Conservation (phyloP, 2,329 filamentous ascomycete species). For the Westerdykella sp. region DNA sequence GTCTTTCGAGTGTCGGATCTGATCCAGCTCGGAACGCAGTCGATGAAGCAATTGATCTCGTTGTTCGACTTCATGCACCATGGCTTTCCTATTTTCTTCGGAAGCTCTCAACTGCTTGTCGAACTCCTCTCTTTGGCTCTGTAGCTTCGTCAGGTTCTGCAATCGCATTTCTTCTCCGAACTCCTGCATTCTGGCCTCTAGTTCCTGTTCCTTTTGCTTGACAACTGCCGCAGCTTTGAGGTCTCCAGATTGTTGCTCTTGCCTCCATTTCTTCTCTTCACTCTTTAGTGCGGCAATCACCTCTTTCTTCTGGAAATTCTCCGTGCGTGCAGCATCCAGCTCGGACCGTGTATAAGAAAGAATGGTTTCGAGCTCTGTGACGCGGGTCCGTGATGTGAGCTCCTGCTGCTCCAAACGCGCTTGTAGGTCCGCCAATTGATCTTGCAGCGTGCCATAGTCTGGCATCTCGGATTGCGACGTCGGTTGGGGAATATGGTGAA, state of each 20-base stretch:
- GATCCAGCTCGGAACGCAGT: constrained; percentile 12
- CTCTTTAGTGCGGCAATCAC: constrained; percentile 10
- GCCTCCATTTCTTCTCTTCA: constrained; percentile 9
- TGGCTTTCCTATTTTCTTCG: constrained; percentile 13
- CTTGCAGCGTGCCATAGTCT: constrained; percentile 10
- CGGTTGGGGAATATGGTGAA: constrained; percentile 22
- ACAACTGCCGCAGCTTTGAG: constrained; percentile 8
- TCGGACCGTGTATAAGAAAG: constrained; percentile 30
- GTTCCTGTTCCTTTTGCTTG: constrained; percentile 17
- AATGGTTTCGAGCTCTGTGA: constrained; percentile 32
- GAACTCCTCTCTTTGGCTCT: constrained; percentile 22
- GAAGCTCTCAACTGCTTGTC: constrained; percentile 14
- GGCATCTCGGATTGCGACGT: constrained; percentile 3
- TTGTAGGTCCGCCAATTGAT: constrained; percentile 21
- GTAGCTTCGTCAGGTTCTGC: constrained; percentile 19
- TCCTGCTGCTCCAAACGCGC: constrained; percentile 24
- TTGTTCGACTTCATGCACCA: constrained; percentile 9
- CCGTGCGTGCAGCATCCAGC: constrained; percentile 22
- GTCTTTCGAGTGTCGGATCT: constrained; percentile 8
- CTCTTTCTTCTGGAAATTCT: constrained; percentile 28
- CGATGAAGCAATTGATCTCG: constrained; percentile 11
- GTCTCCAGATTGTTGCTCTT: constrained; percentile 7
- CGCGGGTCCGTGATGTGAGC: constrained; percentile 22
- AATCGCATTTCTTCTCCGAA: constrained; percentile 24
- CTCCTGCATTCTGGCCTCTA: constrained; percentile 19